phyloP scores from a whole-genome alignment of 2,329 filamentous ascomycete species.

The Aspergillus sp. region DNA sequence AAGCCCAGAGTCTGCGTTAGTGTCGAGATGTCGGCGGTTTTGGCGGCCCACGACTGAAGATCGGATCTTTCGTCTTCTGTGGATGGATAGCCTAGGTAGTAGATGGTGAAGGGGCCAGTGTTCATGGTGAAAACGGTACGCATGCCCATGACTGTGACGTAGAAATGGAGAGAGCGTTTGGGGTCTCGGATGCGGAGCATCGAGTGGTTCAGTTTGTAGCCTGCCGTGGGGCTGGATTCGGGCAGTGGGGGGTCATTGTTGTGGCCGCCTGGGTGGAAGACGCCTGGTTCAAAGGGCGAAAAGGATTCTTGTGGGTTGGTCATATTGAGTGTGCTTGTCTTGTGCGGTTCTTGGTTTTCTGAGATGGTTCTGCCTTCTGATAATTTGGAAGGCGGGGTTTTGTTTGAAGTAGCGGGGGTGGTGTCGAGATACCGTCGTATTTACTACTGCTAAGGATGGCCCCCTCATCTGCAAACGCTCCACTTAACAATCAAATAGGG shows the following conservation, averaged over 20 bases:
- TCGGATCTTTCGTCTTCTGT: slow-evolving; percentile 21
- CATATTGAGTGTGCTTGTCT: slow-evolving; percentile 4
- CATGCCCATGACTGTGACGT: slow-evolving; percentile 36
- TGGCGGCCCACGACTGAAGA: slow-evolving; percentile 22
- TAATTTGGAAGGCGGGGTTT: no score
- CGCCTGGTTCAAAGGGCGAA: slow-evolving; percentile 19
- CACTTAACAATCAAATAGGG: no score
- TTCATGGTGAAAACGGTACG: slow-evolving; percentile 36
- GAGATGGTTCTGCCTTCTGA: no score
- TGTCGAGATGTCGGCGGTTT: slow-evolving; percentile 17
- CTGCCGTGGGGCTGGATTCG: slow-evolving; percentile 19
- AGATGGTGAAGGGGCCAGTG: slow-evolving; percentile 35
- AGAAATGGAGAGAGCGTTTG: slow-evolving; percentile 30
- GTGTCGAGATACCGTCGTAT: no score
- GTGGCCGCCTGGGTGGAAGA: slow-evolving; percentile 25
- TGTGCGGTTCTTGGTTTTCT: no score
- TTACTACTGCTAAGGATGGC: no score
- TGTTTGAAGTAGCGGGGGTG: no score
- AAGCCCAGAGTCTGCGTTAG: slow-evolving; percentile 29
- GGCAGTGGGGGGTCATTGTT: slow-evolving; percentile 24
- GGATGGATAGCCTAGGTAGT: slow-evolving; percentile 35
- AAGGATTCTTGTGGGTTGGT: slow-evolving; percentile 1
- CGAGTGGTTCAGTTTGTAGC: slow-evolving; percentile 35
- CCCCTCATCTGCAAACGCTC: no score
- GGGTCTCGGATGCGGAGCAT: slow-evolving; percentile 35